Conservation (phyloP, 305 asterid genomes). For the Ajuga reptans region DNA sequence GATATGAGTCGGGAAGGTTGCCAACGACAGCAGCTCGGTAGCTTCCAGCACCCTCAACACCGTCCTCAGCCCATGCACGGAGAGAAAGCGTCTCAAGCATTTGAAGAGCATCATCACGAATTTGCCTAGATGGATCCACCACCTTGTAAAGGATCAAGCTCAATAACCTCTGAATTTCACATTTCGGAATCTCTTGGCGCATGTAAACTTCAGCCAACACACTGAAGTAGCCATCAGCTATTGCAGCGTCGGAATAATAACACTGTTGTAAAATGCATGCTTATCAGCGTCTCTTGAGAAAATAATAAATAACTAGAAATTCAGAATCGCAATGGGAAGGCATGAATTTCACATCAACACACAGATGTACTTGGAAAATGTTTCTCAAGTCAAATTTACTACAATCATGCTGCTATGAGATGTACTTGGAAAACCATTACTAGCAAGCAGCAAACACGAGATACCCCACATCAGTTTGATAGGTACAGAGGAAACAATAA, state of each 20-base stretch:
- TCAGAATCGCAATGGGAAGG: background rate
- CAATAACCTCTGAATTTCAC: constrained; percentile 93
- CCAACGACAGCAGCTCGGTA: constrained; percentile 99
- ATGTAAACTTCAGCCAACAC: constrained; percentile 99
- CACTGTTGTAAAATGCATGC: constrained; percentile 43
- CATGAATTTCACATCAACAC: constrained; percentile 8
- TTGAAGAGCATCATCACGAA: constrained; percentile 99
- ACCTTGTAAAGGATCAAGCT: constrained; percentile 98
- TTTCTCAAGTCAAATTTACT: background rate
- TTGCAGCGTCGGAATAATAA: constrained; percentile 93
- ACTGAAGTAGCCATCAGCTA: constrained; percentile 99
- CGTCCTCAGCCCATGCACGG: constrained; percentile 99
- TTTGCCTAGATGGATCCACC: constrained; percentile 97
- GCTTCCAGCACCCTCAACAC: constrained; percentile 74
- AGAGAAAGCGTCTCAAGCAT: constrained; percentile 97
- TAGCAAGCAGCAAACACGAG: constrained; percentile 5
- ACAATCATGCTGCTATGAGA: background rate
- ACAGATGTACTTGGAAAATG: background rate
- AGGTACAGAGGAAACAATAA: background rate
- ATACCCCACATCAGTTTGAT: constrained; percentile 8
- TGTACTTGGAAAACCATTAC: constrained; percentile 18
- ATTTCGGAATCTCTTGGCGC: constrained; percentile 98
- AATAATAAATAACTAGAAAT: constrained; percentile 3
- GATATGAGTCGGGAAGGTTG: constrained; percentile 98
- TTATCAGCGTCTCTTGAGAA: constrained; percentile 20